phyloP scores from a whole-genome alignment of 768 basidiomycete genomes.

The Solioccasus polychromus region DNA sequence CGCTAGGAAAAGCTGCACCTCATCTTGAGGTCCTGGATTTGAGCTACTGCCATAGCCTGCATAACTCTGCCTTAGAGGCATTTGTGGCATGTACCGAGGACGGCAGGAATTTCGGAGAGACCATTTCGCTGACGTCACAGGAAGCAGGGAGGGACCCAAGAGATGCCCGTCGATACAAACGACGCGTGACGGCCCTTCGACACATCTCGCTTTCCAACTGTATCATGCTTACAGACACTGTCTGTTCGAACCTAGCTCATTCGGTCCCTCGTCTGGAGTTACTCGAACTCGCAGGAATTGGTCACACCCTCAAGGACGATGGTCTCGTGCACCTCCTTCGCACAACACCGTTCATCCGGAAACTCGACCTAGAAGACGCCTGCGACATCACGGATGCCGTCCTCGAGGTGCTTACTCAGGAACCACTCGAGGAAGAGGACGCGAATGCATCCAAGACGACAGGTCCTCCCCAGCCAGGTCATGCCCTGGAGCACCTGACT shows the following conservation, averaged over 20 bases:
- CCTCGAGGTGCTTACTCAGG: constrained; percentile 62
- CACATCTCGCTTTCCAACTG: constrained; percentile 77
- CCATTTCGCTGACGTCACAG: constrained; percentile 53
- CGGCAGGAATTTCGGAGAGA: constrained; percentile 29
- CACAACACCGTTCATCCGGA: constrained; percentile 67
- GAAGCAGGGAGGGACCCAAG: constrained; percentile 62
- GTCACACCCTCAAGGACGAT: constrained; percentile 61
- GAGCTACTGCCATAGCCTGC: constrained; percentile 66
- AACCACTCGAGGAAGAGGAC: constrained; percentile 5
- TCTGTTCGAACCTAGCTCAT: constrained; percentile 69
- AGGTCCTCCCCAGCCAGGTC: constrained; percentile 48
- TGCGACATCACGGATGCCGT: constrained; percentile 68
- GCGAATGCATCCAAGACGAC: constrained; percentile 9
- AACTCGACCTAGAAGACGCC: constrained; percentile 86
- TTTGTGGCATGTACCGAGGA: constrained; percentile 55
- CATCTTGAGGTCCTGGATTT: constrained; percentile 77
- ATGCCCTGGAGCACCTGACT: constrained; percentile 67
- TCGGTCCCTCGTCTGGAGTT: constrained; percentile 70
- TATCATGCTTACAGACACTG: constrained; percentile 65
- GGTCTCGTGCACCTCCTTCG: constrained; percentile 71
- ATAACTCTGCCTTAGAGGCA: constrained; percentile 73
- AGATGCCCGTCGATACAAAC: constrained; percentile 46
- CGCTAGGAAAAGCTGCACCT: constrained; percentile 66
- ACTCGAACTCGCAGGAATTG: constrained; percentile 78
- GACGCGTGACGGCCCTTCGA: constrained; percentile 65